phyloP scores from a whole-genome alignment of 2,329 filamentous ascomycete species.

The Taxawa tesnikishii region DNA sequence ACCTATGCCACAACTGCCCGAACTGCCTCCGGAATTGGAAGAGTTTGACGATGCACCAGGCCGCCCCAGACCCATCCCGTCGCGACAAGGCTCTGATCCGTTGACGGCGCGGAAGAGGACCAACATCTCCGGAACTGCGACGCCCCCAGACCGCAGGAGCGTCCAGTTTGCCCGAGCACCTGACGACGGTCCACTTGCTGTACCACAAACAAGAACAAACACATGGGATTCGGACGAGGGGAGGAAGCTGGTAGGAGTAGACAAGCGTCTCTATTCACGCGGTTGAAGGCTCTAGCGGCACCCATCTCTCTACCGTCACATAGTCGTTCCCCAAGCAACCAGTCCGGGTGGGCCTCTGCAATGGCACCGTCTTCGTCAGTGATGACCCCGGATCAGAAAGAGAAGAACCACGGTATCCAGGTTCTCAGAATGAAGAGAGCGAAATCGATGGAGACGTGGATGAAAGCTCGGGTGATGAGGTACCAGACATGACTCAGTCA shows the following conservation, averaged over 20 bases:
- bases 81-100: conserved; percentile 6
- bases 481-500: conserved; percentile 30
- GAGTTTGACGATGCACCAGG: too few relatives aligned
- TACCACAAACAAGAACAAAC: conserved; percentile 42
- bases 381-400: conserved; percentile 36
- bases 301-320: conserved; percentile 37
- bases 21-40: conserved; percentile 1
- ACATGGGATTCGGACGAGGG: conserved; percentile 58
- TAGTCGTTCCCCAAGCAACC: conserved; percentile 35
- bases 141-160: conserved; percentile 44
- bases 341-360: conserved; percentile 11
- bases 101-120: conserved; percentile 3
- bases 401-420: conserved; percentile 28
- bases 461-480: conserved; percentile 67
- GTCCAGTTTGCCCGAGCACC: conserved; percentile 59
- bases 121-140: conserved; percentile 16
- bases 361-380: conserved; percentile 23
- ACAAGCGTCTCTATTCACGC: conserved; percentile 57
- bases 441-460: conserved; percentile 72
- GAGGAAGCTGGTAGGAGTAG: conserved; percentile 39
- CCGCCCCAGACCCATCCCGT: conserved; percentile 4
- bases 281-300: conserved; percentile 60
- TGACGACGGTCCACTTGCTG: conserved; percentile 18
- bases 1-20: conserved; percentile 1
- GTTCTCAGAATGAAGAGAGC: conserved; percentile 49